phyloP scores from a whole-genome alignment of 2,329 filamentous ascomycete genomes.

The Colletotrichum lindemuthianum region DNA sequence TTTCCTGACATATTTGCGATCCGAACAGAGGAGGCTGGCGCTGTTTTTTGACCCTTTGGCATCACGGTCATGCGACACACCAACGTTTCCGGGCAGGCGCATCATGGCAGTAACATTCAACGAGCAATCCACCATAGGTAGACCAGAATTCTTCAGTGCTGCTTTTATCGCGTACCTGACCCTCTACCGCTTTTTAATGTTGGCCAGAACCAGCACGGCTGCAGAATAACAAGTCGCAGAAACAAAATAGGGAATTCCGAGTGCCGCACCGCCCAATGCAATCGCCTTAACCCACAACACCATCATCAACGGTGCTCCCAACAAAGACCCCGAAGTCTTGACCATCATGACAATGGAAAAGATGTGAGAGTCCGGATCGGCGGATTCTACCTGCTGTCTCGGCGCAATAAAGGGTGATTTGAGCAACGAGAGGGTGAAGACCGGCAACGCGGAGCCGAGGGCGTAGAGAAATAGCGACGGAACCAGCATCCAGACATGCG shows the following conservation, averaged over 20 bases:
- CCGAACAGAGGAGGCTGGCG: too few relatives aligned
- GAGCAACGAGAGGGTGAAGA: conserved; percentile 60
- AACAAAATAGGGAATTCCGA: conserved; percentile 52
- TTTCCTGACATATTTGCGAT: too few relatives aligned
- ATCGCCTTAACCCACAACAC: conserved; percentile 58
- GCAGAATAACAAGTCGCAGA: conserved; percentile 50
- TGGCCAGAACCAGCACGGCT: conserved; percentile 47
- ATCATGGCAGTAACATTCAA: too few relatives aligned
- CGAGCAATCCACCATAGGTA: too few relatives aligned
- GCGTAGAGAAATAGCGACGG: conserved; percentile 57
- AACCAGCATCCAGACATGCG: conserved; percentile 51
- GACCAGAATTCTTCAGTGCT: too few relatives aligned
- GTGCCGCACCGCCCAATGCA: conserved; percentile 43
- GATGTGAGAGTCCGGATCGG: conserved; percentile 51
- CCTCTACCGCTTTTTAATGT: not conserved
- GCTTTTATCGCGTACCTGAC: too few relatives aligned
- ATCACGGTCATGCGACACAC: too few relatives aligned
- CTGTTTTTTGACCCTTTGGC: too few relatives aligned
- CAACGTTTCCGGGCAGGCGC: too few relatives aligned
- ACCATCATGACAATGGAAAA: conserved; percentile 64
- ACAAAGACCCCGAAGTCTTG: conserved; percentile 57
- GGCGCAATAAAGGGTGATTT: conserved; percentile 53
- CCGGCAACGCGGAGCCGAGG: conserved; percentile 58
- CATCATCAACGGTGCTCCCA: conserved; percentile 60
- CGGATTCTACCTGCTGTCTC: not conserved